Percentiles rank a stretch among this genome's conserved stretches.
These are phyloP conservation scores for Ochetophila trinervis DNA, from an alignment of 306 rosid species.

Conservation along the genomic window DNA sequence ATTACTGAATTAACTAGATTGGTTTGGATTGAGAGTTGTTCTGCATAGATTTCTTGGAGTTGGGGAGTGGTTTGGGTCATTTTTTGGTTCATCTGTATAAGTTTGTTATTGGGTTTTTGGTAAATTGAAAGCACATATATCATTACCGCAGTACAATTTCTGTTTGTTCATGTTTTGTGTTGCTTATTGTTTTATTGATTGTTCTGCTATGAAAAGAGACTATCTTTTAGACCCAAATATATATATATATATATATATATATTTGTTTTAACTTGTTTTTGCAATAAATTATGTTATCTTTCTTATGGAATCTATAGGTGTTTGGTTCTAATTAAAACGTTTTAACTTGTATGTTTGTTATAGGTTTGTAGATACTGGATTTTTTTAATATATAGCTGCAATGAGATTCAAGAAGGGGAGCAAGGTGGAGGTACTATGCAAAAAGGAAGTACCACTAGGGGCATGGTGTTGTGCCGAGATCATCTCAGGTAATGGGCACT, in stretches of 20 bases:
- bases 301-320: neutral
- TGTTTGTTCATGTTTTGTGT: neutral
- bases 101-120: neutral
- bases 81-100: neutral
- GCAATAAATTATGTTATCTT: neutral
- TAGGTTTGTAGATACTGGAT: conserved; percentile 29
- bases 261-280: neutral
- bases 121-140: neutral
- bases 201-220: neutral
- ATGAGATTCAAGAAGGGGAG: conserved; percentile 69
- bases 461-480: conserved; percentile 72
- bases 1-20: neutral
- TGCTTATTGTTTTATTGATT: neutral
- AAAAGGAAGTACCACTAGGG: conserved; percentile 34
- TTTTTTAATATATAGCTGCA: conserved; percentile 11
- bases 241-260: neutral
- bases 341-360: conserved; percentile 10
- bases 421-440: conserved; percentile 67
- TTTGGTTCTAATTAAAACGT: conserved; percentile 6
- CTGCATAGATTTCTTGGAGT: neutral
- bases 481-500: conserved; percentile 58
- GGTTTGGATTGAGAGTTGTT: neutral
- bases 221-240: neutral
- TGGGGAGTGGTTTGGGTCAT: neutral
- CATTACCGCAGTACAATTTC: neutral